These are phyloP conservation scores for Eremomyces bilateralis DNA, from an alignment of 495 filamentous ascomycete genomes.

Conservation along the genomic window DNA sequence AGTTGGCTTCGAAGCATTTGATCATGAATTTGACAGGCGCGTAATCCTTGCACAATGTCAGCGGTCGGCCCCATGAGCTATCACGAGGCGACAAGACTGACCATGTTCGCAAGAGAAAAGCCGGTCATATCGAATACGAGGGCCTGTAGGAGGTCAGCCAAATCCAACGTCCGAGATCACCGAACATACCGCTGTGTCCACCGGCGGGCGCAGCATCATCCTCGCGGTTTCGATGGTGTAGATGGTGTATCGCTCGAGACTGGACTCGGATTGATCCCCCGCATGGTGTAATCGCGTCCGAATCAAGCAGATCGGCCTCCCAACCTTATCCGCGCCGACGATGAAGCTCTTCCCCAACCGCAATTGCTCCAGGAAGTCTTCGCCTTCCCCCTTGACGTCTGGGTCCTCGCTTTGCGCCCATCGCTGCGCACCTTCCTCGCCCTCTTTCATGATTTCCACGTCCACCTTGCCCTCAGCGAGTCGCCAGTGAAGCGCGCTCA, in stretches of 20 bases:
- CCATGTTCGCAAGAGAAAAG: slow-evolving; percentile 90
- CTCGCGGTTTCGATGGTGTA: slow-evolving; percentile 86
- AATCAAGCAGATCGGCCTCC: slow-evolving; percentile 73
- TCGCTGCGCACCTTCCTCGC: slow-evolving; percentile 44
- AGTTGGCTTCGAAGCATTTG: slow-evolving; percentile 98
- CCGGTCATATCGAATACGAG: slow-evolving; percentile 91
- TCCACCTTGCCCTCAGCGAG: slow-evolving; percentile 62
- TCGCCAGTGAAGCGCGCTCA: slow-evolving; percentile 88
- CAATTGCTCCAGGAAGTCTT: slow-evolving; percentile 70
- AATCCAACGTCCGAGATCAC: neutral
- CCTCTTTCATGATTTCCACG: slow-evolving; percentile 60
- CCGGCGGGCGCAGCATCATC: slow-evolving; percentile 51
- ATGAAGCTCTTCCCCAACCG: slow-evolving; percentile 89
- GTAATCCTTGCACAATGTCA: slow-evolving; percentile 70
- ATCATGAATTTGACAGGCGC: slow-evolving; percentile 96
- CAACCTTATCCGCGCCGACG: slow-evolving; percentile 67
- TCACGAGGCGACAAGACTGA: slow-evolving; percentile 22
- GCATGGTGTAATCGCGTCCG: slow-evolving; percentile 60
- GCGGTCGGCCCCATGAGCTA: too few species aligned
- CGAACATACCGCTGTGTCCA: slow-evolving; percentile 73
- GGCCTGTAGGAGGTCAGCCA: slow-evolving; percentile 26
- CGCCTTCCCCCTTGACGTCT: slow-evolving; percentile 27
- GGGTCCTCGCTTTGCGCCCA: slow-evolving; percentile 29
- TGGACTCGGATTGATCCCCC: slow-evolving; percentile 60
- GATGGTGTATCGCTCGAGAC: slow-evolving; percentile 73